A percentile compares a stretch with the other conserved stretches of the same genome.
Conservation (phyloP, 495 filamentous ascomycete genomes). For the Podospora anserina region DNA sequence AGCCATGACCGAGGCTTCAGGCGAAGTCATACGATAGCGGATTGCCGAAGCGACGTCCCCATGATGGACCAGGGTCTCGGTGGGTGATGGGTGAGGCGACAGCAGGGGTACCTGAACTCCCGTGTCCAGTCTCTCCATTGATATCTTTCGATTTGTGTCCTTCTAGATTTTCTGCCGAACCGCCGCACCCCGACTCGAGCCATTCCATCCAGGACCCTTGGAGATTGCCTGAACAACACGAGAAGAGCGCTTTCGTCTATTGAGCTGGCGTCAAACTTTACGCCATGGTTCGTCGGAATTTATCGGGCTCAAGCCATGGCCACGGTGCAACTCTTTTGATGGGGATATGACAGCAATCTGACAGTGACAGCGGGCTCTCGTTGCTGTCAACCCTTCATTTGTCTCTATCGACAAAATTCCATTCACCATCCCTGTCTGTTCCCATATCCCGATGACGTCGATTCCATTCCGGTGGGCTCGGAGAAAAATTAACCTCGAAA, state of each 20-base stretch:
- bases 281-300: slow-evolving; percentile 15
- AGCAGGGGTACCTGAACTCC: slow-evolving; percentile 2
- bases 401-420: not conserved
- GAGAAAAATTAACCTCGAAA: not conserved
- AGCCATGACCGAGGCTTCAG: slow-evolving; percentile 7
- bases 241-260: not conserved
- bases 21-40: slow-evolving; percentile 17
- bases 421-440: not conserved
- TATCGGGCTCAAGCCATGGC: slow-evolving; percentile 4
- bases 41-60: slow-evolving; percentile 13
- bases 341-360: too few relatives aligned
- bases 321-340: too few relatives aligned
- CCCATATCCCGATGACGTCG: not conserved
- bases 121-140: not conserved
- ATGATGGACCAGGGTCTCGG: not conserved
- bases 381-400: not conserved
- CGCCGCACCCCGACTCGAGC: slow-evolving; percentile 5
- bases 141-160: slow-evolving; percentile 6
- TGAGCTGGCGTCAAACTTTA: not conserved
- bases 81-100: slow-evolving; percentile 12
- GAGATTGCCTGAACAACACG: slow-evolving; percentile 4
- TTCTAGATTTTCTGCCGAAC: slow-evolving; percentile 15
- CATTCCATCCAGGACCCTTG: not conserved
- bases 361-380: not conserved
- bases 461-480: not conserved